Evolutionary conservation across 139 green algal species (phyloP).

Genomic region (Pleodorina starrii): DNA sequence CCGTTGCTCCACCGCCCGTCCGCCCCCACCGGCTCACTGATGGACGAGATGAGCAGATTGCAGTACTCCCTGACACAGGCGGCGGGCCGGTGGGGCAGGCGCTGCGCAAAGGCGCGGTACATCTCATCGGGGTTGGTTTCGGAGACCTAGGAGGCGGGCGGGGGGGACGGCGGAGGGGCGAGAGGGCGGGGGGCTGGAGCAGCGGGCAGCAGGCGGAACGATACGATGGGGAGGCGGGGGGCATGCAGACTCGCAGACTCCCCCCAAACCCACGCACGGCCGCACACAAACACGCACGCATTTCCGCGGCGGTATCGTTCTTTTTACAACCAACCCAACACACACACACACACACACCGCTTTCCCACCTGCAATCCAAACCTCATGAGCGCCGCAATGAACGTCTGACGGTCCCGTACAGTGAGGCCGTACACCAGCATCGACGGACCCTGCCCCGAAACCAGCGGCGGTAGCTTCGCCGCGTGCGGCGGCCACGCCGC

Average conservation of each 20-base stretch:
- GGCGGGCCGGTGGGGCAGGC: slow-evolving; percentile 5
- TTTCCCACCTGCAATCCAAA: slow-evolving; percentile 45
- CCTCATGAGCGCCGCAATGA: slow-evolving; percentile 47
- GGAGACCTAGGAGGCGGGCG: background rate
- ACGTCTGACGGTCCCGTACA: slow-evolving; percentile 28
- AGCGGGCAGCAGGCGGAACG: background rate
- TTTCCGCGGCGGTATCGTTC: too few species aligned
- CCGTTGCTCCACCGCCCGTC: background rate
- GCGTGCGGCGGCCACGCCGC: background rate
- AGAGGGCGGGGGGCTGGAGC: background rate
- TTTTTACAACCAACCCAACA: too few species aligned
- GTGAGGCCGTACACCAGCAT: slow-evolving; percentile 38
- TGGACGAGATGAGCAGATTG: slow-evolving; percentile 13
- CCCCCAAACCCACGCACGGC: too few species aligned
- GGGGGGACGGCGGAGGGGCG: background rate
- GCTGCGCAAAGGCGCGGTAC: slow-evolving; percentile 9
- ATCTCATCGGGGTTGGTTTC: slow-evolving; percentile 26
- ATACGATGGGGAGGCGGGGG: background rate
- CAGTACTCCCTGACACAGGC: background rate
- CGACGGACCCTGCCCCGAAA: background rate
- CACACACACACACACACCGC: background rate
- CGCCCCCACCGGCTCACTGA: background rate
- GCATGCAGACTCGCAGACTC: background rate
- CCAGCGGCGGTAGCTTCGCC: slow-evolving; percentile 13
- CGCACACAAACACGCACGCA: background rate